phyloP scores from a whole-genome alignment of 768 basidiomycete species.

The Amanita brunnescens region DNA sequence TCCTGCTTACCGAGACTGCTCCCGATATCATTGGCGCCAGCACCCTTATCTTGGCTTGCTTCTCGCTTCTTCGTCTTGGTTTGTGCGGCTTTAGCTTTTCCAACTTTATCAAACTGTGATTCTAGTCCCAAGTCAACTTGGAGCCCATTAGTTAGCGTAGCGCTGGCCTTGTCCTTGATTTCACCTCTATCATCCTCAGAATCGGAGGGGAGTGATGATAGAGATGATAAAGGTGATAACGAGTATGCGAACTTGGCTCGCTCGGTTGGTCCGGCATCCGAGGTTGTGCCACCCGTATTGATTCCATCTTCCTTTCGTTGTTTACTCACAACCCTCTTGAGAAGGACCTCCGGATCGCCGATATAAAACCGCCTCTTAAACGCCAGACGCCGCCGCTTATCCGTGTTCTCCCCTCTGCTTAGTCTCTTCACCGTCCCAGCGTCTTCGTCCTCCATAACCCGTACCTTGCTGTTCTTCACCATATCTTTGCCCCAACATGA shows the following conservation, averaged over 20 bases:
- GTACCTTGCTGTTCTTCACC: not conserved
- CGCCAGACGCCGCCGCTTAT: not conserved
- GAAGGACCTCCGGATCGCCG: constrained; percentile 7
- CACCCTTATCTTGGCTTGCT: not conserved
- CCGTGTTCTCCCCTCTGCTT: not conserved
- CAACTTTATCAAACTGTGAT: no score
- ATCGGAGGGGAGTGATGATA: not conserved
- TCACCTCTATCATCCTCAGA: not conserved
- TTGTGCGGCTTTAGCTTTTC: not conserved
- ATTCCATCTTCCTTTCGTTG: not conserved
- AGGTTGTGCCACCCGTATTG: not conserved
- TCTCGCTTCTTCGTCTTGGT: not conserved
- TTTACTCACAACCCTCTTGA: not conserved
- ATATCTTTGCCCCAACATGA: constrained; percentile 21
- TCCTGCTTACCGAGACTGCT: not conserved
- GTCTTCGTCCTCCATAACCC: not conserved
- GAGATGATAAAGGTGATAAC: constrained; percentile 1
- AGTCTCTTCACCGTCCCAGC: not conserved
- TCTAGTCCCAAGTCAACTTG: not conserved
- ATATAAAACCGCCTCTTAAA: constrained; percentile 5
- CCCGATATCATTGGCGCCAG: not conserved
- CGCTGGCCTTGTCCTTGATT: not conserved
- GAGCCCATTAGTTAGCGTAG: not conserved
- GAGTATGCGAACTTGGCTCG: not conserved
- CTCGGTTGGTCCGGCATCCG: not conserved